phyloP scores from a whole-genome alignment of 1,139 yeast species.

The Entelexis paramagnoliae region DNA sequence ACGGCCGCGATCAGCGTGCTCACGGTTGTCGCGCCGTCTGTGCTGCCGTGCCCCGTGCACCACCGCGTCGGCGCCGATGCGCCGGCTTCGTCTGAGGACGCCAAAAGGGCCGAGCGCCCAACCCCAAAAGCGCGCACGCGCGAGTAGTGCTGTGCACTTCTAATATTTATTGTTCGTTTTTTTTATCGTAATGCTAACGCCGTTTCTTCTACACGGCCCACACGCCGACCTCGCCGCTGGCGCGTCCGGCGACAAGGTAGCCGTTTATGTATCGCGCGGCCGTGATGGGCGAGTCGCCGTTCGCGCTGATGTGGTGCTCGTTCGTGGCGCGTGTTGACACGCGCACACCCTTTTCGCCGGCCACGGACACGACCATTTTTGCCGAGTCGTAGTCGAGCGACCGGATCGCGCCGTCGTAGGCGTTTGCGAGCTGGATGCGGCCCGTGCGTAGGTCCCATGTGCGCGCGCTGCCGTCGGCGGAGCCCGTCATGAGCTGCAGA shows the following conservation, averaged over 20 bases:
- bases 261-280: slow-evolving; percentile 48
- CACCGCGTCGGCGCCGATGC: slow-evolving; percentile 28
- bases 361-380: slow-evolving; percentile 42
- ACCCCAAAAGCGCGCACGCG: not conserved
- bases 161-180: not conserved
- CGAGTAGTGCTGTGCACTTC: not conserved
- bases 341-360: slow-evolving; percentile 41
- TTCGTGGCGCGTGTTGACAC: slow-evolving; percentile 45
- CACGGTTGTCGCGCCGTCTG: slow-evolving; percentile 58
- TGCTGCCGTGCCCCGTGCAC: slow-evolving; percentile 66
- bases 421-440: slow-evolving; percentile 47
- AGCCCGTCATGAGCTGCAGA: slow-evolving; percentile 51
- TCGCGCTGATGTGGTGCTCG: slow-evolving; percentile 18
- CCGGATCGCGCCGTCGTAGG: slow-evolving; percentile 44
- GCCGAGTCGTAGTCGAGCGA: slow-evolving; percentile 47
- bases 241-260: slow-evolving; percentile 52
- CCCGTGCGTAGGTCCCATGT: slow-evolving; percentile 69
- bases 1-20: slow-evolving; percentile 63
- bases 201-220: slow-evolving; percentile 39
- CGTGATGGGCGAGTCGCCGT: slow-evolving; percentile 32
- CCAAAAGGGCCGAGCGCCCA: slow-evolving; percentile 8
- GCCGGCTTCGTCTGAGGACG: slow-evolving; percentile 3
- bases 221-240: slow-evolving; percentile 47
- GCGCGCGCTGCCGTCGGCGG: slow-evolving; percentile 52
- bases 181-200: not conserved